Percentiles rank a stretch among this genome's conserved stretches.
Conservation (phyloP, 495 filamentous ascomycete genomes). For the Lindgomyces ingoldianus region DNA sequence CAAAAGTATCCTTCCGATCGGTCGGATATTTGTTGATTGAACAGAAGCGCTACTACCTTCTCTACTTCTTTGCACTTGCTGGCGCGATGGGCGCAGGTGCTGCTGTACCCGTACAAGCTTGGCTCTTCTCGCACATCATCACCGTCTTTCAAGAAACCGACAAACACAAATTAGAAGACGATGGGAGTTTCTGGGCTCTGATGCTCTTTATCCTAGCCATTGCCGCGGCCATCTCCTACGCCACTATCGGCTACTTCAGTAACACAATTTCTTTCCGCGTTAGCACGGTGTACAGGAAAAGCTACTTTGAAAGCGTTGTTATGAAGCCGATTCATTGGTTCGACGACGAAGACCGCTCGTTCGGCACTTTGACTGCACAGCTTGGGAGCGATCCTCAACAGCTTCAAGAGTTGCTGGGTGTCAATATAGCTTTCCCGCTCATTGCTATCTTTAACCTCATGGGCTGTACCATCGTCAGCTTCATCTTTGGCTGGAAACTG, state of each 20-base stretch:
- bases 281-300: slow-evolving; percentile 59
- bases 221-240: not conserved
- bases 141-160: slow-evolving; percentile 2
- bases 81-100: not conserved
- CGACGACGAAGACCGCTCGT: slow-evolving; percentile 80
- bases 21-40: not conserved
- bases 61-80: slow-evolving; percentile 2
- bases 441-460: slow-evolving; percentile 73
- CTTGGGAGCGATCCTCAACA: slow-evolving; percentile 64
- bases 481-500: slow-evolving; percentile 75
- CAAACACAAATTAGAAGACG: not conserved
- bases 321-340: slow-evolving; percentile 89
- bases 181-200: slow-evolving; percentile 1
- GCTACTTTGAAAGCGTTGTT: slow-evolving; percentile 79
- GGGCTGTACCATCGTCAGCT: slow-evolving; percentile 63
- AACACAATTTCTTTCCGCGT: not conserved
- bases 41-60: slow-evolving; percentile 4
- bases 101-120: slow-evolving; percentile 3
- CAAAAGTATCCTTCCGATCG: slow-evolving; percentile 1
- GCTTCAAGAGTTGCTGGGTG: slow-evolving; percentile 77
- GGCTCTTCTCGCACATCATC: not conserved
- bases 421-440: slow-evolving; percentile 48
- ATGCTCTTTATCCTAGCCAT: slow-evolving; percentile 1
- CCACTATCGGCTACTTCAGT: slow-evolving; percentile 2
- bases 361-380: slow-evolving; percentile 82